Evolutionary conservation across 805 yeast genomes (phyloP).

Genomic region (Candida sphagnicola): DNA sequence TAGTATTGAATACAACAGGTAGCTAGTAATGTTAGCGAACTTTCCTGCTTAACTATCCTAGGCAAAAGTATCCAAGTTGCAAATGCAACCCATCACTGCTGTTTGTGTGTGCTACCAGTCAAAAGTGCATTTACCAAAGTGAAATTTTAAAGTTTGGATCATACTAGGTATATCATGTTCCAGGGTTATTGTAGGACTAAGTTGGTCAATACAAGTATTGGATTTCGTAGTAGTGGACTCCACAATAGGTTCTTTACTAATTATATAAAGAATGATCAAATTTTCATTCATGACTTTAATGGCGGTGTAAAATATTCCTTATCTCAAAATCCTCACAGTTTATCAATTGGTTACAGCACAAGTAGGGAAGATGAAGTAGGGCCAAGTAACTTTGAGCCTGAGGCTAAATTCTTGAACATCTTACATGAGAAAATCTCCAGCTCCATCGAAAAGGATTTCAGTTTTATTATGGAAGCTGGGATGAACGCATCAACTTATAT

Average conservation of each 20-base stretch:
- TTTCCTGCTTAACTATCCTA: too few species aligned
- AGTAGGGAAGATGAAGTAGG: conserved; percentile 4
- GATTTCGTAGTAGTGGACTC: background rate
- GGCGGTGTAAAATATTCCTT: conserved; percentile 13
- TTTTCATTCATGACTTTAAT: conserved; percentile 14
- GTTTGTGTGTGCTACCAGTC: too few species aligned
- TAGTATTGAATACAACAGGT: too few species aligned
- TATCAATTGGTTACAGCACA: conserved; percentile 18
- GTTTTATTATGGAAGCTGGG: conserved; percentile 54
- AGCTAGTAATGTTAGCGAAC: too few species aligned
- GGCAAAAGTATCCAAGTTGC: too few species aligned
- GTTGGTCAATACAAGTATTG: background rate
- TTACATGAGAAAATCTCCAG: conserved; percentile 23
- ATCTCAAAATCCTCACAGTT: conserved; percentile 15
- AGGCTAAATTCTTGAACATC: conserved; percentile 22
- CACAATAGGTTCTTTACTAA: conserved; percentile 5
- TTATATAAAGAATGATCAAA: conserved; percentile 15
- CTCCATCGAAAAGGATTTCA: conserved; percentile 40
- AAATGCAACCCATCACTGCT: too few species aligned
- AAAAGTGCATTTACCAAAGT: conserved; percentile 1
- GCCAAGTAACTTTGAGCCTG: conserved; percentile 21
- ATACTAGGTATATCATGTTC: background rate
- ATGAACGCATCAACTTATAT: conserved; percentile 49
- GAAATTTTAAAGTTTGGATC: background rate
- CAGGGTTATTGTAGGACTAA: background rate